Evolutionary conservation across 805 yeast genomes (phyloP), one percentile per base, ranked within the genome.

Genomic region (Ascoidea asiatica): DNA sequence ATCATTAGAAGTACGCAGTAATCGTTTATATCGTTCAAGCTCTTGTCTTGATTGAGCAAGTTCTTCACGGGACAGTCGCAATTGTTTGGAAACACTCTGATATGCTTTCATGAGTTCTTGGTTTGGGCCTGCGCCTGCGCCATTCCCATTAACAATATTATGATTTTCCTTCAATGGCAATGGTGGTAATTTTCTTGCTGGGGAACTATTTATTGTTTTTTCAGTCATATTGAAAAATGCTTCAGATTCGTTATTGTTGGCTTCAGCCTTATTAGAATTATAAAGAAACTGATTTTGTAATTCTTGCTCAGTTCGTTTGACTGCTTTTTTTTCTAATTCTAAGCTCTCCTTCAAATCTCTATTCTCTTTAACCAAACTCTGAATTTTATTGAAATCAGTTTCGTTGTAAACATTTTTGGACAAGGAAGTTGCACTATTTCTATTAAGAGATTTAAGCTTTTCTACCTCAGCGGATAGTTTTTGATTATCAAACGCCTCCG

Each of bases 401-500:
- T 29, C 35, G 15, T 15, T 29, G 8, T 8, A 3, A 2, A 11
- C 15, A 29, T 29, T 29, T 11, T 29, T 29, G 15, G 15, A 29
- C 8, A 29, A 11, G 15, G 35, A 29, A 29, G 35, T 2, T 8
- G 8, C 35, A 11, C 8, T 29, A 29, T 29, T 29, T 11, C 35
- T 15, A 15, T 15, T 15, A 11, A 15, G 15, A 29, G 15, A 50
- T 41, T 57, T 60, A 22, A 70, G 43, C 38, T 63, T 67, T 29
- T 63, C 62, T 4, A 75, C 44, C 39, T 67, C 69, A 11, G 71
- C 68, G 40, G 61, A 66, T 48, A 67, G 54, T 43, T 62, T 73
- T 53, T 73, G 77, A 47, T 70, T 73, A 44, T 77, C 81, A 49
- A 74, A 73, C 5, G 79, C 67, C 42, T 77, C 80, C n/a, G 80